phyloP scores from a whole-genome alignment of 345 rosid genomes.

The Gossypium rotundifolium region DNA sequence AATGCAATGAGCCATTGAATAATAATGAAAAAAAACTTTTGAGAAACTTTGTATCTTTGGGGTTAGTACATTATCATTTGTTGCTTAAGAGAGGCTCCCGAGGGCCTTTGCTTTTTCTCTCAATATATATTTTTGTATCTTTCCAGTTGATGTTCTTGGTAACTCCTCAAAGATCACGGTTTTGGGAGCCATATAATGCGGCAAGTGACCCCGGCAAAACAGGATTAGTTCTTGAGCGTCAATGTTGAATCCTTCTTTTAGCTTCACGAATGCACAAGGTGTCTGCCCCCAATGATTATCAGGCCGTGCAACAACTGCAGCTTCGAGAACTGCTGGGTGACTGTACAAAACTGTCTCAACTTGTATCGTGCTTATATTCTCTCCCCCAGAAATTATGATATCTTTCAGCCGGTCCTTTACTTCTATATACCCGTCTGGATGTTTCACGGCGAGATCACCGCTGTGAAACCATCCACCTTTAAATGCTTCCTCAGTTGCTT shows the following conservation, averaged over 20 bases:
- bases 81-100: slow-evolving; percentile 30
- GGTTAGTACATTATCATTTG: neutral
- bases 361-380: slow-evolving; percentile 67
- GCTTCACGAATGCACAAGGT: slow-evolving; percentile 75
- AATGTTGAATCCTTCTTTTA: slow-evolving; percentile 43
- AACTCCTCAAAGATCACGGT: slow-evolving; percentile 57
- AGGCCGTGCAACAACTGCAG: slow-evolving; percentile 66
- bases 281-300: slow-evolving; percentile 84
- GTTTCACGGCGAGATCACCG: slow-evolving; percentile 76
- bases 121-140: slow-evolving; percentile 56
- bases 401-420: slow-evolving; percentile 71
- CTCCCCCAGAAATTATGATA: slow-evolving; percentile 71
- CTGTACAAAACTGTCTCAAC: slow-evolving; percentile 50
- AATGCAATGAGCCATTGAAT: neutral
- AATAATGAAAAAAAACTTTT: neutral
- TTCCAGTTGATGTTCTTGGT: slow-evolving; percentile 76
- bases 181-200: slow-evolving; percentile 76
- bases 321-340: slow-evolving; percentile 72
- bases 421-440: slow-evolving; percentile 67
- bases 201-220: slow-evolving; percentile 52
- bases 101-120: slow-evolving; percentile 59
- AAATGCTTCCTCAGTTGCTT: slow-evolving; percentile 56
- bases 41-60: neutral
- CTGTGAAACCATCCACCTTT: slow-evolving; percentile 68
- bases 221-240: slow-evolving; percentile 43